Conservation (phyloP, 1,139 yeast genomes). For the Hemisphaericaspora xylofermentans region DNA sequence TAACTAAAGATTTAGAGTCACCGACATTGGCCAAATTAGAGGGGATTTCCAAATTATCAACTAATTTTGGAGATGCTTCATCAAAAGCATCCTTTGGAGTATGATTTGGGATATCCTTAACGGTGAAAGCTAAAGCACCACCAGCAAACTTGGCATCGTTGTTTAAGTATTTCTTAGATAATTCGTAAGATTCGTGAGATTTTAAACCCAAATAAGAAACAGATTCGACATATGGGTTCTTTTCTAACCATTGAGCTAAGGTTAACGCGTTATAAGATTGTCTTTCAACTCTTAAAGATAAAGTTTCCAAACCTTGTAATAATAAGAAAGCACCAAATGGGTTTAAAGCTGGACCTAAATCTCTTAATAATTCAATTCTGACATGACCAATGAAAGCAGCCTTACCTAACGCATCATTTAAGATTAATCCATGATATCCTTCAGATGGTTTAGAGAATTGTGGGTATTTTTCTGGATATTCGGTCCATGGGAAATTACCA, state of each 20-base stretch:
- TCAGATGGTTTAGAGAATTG: constrained; percentile 88
- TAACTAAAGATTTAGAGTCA: constrained; percentile 90
- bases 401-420: constrained; percentile 79
- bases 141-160: constrained; percentile 65
- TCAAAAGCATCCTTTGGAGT: constrained; percentile 56
- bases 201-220: constrained; percentile 91
- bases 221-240: constrained; percentile 72
- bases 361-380: constrained; percentile 86
- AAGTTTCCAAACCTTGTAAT: constrained; percentile 89
- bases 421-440: constrained; percentile 86
- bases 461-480: constrained; percentile 84
- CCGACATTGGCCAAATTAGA: constrained; percentile 96
- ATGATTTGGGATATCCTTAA: constrained; percentile 54
- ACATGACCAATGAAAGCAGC: constrained; percentile 77
- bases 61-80: constrained; percentile 78
- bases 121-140: constrained; percentile 87
- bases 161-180: constrained; percentile 75
- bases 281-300: constrained; percentile 91
- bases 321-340: constrained; percentile 88
- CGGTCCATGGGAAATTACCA: constrained; percentile 89
- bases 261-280: constrained; percentile 82
- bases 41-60: constrained; percentile 77
- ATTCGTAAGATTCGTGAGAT: constrained; percentile 78
- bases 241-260: constrained; percentile 76
- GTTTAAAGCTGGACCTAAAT: constrained; percentile 83